Evolutionary conservation across 371 early-diverging fungal genomes (phyloP).

Genomic region (Dinochytrium kinnereticum): DNA sequence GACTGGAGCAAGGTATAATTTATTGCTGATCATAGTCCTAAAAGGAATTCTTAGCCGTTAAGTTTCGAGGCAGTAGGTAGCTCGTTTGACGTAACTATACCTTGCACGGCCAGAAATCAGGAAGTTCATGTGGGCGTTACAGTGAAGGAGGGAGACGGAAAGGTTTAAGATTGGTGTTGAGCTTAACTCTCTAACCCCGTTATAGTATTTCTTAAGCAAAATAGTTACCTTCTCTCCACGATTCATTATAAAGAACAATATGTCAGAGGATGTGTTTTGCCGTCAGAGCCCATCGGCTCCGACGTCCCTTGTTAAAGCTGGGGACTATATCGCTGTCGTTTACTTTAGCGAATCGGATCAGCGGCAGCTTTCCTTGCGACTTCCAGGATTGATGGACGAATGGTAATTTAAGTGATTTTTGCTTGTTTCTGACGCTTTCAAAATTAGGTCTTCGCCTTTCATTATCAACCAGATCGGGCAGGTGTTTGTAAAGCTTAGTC

Average conservation of each 20-base stretch:
- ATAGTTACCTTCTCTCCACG: constrained; percentile 91
- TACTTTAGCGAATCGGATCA: constrained; percentile 53
- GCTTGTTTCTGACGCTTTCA: not conserved
- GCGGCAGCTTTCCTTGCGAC: constrained; percentile 69
- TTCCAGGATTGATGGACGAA: constrained; percentile 71
- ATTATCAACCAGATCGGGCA: constrained; percentile 87
- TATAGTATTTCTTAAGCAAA: constrained; percentile 73
- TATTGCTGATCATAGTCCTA: constrained; percentile 6
- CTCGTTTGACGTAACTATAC: constrained; percentile 76
- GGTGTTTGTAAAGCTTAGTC: constrained; percentile 75
- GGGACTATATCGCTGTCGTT: constrained; percentile 70
- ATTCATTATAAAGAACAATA: constrained; percentile 86
- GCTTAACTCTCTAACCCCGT: not conserved
- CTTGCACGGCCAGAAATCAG: constrained; percentile 56
- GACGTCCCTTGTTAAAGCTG: constrained; percentile 58
- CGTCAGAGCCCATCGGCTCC: constrained; percentile 71
- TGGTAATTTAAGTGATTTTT: constrained; percentile 60
- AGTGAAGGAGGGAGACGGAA: constrained; percentile 80
- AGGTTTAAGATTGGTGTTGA: constrained; percentile 46
- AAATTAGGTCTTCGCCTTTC: constrained; percentile 81
- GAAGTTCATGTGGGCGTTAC: constrained; percentile 82
- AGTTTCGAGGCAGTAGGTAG: constrained; percentile 96
- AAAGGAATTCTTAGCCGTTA: constrained; percentile 61
- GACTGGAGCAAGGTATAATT: constrained; percentile 77
- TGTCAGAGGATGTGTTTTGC: constrained; percentile 72